These are phyloP conservation scores for Uronychia setigera DNA, from an alignment of 73 alveolate species.

Conservation along the genomic window DNA sequence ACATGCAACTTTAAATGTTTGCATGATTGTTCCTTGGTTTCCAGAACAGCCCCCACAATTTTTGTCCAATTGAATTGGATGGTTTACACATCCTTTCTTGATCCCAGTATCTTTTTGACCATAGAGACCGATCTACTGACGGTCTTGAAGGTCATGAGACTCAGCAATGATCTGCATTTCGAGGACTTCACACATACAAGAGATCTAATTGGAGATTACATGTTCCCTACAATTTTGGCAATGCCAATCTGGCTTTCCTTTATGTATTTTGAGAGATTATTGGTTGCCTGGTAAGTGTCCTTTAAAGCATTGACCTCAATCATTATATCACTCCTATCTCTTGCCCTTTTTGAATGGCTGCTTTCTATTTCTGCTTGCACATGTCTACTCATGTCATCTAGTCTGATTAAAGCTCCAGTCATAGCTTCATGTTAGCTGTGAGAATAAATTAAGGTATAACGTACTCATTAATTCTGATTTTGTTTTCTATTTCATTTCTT, in stretches of 20 bases:
- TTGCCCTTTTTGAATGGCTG: not conserved
- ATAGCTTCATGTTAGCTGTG: not conserved
- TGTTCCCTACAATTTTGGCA: not conserved
- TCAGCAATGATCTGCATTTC: not conserved
- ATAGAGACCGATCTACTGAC: not conserved
- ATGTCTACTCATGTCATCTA: not conserved
- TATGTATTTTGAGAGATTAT: not conserved
- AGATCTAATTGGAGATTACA: not conserved
- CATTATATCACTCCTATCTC: not conserved
- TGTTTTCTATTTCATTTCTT: not conserved
- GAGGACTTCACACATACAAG: not conserved
- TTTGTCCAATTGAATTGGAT: not conserved
- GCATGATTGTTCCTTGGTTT: not conserved
- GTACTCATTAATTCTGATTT: not conserved
- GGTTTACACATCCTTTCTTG: not conserved
- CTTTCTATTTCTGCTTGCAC: not conserved
- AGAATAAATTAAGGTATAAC: no score
- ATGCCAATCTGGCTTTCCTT: not conserved
- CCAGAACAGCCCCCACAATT: not conserved
- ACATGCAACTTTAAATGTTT: not conserved
- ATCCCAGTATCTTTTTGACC: not conserved
- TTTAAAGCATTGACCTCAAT: not conserved
- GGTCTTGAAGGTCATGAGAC: not conserved
- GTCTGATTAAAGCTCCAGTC: not conserved
- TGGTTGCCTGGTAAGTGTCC: not conserved